Percentiles rank a stretch among this genome's conserved stretches.
Conservation (phyloP, 2,329 filamentous ascomycete species). For the Aspergillus felis region DNA sequence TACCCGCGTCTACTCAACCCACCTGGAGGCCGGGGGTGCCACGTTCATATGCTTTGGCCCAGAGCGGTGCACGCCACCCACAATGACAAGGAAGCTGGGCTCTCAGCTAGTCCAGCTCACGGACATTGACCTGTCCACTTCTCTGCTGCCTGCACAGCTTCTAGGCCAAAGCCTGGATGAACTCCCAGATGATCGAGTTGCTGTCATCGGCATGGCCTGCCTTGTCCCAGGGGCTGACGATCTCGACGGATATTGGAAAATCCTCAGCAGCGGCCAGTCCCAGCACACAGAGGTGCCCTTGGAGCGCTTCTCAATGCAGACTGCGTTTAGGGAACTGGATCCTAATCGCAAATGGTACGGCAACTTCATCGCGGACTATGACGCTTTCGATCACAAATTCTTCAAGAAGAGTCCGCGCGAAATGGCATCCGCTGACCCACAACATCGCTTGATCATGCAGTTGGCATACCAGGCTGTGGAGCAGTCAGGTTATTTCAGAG, state of each 20-base stretch:
- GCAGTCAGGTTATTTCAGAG: slow-evolving; percentile 26
- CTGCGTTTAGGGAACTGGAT: slow-evolving; percentile 16
- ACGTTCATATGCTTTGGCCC: slow-evolving; percentile 34
- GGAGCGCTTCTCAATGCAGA: slow-evolving; percentile 21
- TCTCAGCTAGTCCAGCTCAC: background rate
- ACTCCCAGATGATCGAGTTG: slow-evolving; percentile 20
- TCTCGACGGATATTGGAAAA: slow-evolving; percentile 30
- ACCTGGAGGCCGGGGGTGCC: slow-evolving; percentile 6
- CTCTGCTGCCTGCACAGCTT: background rate
- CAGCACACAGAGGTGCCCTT: slow-evolving; percentile 26
- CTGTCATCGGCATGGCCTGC: slow-evolving; percentile 37
- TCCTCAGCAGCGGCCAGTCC: slow-evolving; percentile 26
- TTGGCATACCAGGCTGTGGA: slow-evolving; percentile 31
- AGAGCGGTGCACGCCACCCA: slow-evolving; percentile 35
- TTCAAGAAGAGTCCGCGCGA: slow-evolving; percentile 29
- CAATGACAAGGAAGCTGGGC: slow-evolving; percentile 24
- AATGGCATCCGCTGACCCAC: slow-evolving; percentile 25
- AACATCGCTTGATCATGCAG: slow-evolving; percentile 26
- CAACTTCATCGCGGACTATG: slow-evolving; percentile 15
- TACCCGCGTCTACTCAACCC: slow-evolving; percentile 6
- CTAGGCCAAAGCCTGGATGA: background rate
- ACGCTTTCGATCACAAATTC: slow-evolving; percentile 32
- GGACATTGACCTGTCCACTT: background rate
- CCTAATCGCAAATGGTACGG: slow-evolving; percentile 12
- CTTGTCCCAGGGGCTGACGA: slow-evolving; percentile 34